Evolutionary conservation across 2,329 filamentous ascomycete genomes (phyloP).

Genomic region (Orbilia quercus): DNA sequence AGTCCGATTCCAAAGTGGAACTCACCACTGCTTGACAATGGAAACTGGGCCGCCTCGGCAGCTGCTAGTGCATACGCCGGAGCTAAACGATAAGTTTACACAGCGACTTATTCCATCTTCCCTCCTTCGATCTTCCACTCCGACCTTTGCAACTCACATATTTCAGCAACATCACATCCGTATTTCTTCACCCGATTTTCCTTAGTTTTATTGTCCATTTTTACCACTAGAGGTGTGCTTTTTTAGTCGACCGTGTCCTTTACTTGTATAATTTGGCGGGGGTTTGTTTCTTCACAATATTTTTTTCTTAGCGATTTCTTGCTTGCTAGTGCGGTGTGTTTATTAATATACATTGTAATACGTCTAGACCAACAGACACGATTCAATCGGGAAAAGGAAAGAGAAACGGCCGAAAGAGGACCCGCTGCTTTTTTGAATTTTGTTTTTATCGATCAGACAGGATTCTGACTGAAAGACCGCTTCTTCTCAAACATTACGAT

Average conservation of each 20-base stretch:
- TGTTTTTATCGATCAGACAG: constrained; percentile 30
- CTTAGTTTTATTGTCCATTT: constrained; percentile 46
- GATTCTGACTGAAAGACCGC: constrained; percentile 42
- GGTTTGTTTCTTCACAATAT: constrained; percentile 33
- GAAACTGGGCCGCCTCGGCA: constrained; percentile 87
- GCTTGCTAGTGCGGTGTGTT: constrained; percentile 28
- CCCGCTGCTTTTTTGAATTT: constrained; percentile 34
- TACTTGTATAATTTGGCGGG: constrained; percentile 41
- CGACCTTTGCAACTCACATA: constrained; percentile 10
- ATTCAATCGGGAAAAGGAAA: constrained; percentile 45
- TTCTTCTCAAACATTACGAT: constrained; percentile 25
- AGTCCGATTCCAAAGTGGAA: constrained; percentile 80
- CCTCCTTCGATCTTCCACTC: no score
- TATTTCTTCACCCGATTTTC: constrained; percentile 35
- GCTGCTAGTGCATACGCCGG: constrained; percentile 77
- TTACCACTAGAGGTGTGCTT: constrained; percentile 48
- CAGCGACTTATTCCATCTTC: not conserved
- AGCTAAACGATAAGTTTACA: constrained; percentile 64
- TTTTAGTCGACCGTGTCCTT: constrained; percentile 10
- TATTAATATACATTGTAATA: constrained; percentile 54
- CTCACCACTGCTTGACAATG: constrained; percentile 93
- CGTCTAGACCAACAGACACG: constrained; percentile 53
- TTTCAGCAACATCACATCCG: constrained; percentile 5
- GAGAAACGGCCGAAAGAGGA: constrained; percentile 34
- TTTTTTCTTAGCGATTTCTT: constrained; percentile 38